A percentile compares a stretch with the other conserved stretches of the same genome.
Evolutionary conservation across 176 grass and related monocot genomes (phyloP).

Genomic region (Triticum urartu): DNA sequence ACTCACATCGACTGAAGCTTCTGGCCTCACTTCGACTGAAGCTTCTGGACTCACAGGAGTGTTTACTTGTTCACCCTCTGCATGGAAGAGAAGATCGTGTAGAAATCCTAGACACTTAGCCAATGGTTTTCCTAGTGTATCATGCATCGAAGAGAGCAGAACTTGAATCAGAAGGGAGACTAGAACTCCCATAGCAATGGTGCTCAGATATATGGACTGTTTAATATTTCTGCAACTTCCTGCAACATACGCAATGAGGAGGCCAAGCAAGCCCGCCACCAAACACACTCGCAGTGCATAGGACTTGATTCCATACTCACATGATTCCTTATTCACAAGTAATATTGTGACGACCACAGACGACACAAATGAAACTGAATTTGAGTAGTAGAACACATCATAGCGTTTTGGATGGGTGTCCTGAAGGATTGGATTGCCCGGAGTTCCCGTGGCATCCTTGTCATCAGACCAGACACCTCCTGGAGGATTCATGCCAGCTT

Average conservation of each 20-base stretch:
- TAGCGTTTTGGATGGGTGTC: conserved; percentile 12
- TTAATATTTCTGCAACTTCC: conserved; percentile 29
- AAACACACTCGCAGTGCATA: conserved; percentile 38
- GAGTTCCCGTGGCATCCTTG: neutral
- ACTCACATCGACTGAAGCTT: no score
- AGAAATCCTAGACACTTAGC: neutral
- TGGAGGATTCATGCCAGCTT: conserved; percentile 53
- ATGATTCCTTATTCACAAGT: conserved; percentile 40
- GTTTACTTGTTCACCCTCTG: neutral
- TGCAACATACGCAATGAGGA: conserved; percentile 34
- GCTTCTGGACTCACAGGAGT: neutral
- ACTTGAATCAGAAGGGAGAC: conserved; percentile 30
- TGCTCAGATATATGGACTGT: conserved; percentile 25
- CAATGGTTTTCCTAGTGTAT: neutral
- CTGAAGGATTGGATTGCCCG: conserved; percentile 34
- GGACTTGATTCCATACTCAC: conserved; percentile 34
- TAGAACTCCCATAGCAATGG: conserved; percentile 27
- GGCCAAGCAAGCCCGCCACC: conserved; percentile 31
- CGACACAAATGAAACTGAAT: conserved; percentile 31
- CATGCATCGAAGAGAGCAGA: conserved; percentile 12
- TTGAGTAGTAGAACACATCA: conserved; percentile 40
- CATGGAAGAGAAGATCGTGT: neutral
- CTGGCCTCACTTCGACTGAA: no score
- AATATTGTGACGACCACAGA: conserved; percentile 38
- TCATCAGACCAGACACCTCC: conserved; percentile 41